Evolutionary conservation across 495 filamentous ascomycete species (phyloP).

Genomic region (Penicillium silybi): DNA sequence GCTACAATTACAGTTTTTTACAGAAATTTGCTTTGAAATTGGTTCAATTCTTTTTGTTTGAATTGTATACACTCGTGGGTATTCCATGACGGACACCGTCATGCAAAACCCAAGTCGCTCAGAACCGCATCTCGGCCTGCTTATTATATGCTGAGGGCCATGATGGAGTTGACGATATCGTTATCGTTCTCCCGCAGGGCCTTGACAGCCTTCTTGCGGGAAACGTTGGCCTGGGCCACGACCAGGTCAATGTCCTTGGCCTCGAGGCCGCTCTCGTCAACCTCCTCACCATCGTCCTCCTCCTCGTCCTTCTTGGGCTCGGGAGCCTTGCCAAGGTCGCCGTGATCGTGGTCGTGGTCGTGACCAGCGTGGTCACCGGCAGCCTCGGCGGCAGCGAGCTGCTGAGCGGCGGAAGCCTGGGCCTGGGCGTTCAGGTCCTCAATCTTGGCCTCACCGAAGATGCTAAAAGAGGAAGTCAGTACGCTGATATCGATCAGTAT

Average conservation of each 20-base stretch:
- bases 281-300: conserved; percentile 93
- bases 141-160: conserved; percentile 92
- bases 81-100: conserved; percentile 22
- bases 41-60: conserved; percentile 35
- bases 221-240: conserved; percentile 96
- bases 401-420: conserved; percentile 88
- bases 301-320: conserved; percentile 82
- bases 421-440: conserved; percentile 98
- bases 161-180: conserved; percentile 99
- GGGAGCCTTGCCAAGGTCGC: conserved; percentile 67
- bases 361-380: conserved; percentile 76
- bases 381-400: conserved; percentile 75
- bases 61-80: conserved; percentile 41
- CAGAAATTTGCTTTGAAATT: neutral
- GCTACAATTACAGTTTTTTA: neutral
- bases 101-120: conserved; percentile 34
- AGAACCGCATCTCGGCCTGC: conserved; percentile 10
- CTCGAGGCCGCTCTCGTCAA: conserved; percentile 89
- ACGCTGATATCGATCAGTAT: neutral
- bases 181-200: conserved; percentile 98
- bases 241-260: conserved; percentile 99
- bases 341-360: conserved; percentile 69
- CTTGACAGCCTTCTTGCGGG: conserved; percentile 96
- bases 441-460: conserved; percentile 99
- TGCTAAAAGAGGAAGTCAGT: conserved; percentile 48